Evolutionary conservation across 1,284 basidiomycete genomes (phyloP), one percentile per base, ranked within the genome.

Genomic region (Lignosus rhinocerotis): DNA sequence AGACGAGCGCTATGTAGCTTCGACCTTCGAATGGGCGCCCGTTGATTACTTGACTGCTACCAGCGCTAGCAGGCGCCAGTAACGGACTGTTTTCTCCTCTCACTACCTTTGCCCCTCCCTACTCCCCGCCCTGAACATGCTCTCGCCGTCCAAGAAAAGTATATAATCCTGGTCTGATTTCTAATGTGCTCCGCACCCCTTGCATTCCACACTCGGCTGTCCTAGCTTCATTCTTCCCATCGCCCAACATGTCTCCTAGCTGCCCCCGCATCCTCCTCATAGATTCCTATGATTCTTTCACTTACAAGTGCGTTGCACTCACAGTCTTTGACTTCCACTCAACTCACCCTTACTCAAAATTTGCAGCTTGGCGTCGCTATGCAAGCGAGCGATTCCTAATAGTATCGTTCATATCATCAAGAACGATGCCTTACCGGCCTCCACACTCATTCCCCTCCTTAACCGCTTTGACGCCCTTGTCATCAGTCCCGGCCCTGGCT

Each of bases 201-300:
- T 21, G 36, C 17, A 25, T 42, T 41, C 33, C 21, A 31, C 12
- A 25, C 49, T 11, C 39, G 39, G 12, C 33, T 38, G 12, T 33
- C 43, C 38, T 51, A n/a, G 17, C 32, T 32, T 21, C 34, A 1
- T 8, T 39, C 39, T 44, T 39, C 47, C 41, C 32, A 47, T 49
- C 51, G n/a, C 46, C 17, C 33, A 19, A 6, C 48, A 67, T 64
- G 66, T 55, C 59, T 17, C 36, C 43, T 12, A n/a, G 21, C 11
- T n/a, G 30, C 1, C 68, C 72, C 51, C 68, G 70, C 38, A 75
- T 92, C 41, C 77, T 93, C 34, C 76, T 94, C 46, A 79, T 94
- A 41, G 92, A 93, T 70, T 92, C 89, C 4, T 91, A 93, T 65
- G 92, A 94, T 72, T 93, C 91, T 0, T 94, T 93, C 73, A 90